Evolutionary conservation across 2,329 filamentous ascomycete species (phyloP), one percentile per base, ranked within the genome.

Genomic region (Penicillium crustosum): DNA sequence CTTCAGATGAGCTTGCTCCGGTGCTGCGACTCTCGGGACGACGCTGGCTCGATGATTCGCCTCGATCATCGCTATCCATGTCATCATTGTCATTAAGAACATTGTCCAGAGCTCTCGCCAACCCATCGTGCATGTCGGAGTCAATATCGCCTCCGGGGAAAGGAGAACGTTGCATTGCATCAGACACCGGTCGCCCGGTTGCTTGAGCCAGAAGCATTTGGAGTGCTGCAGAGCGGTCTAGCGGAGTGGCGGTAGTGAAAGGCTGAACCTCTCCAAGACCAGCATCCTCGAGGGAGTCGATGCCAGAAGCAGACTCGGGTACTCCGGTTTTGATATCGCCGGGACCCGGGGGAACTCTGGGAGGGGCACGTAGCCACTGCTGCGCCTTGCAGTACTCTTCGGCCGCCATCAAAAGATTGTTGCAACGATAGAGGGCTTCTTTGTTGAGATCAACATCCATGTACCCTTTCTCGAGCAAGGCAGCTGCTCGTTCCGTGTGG

Each of bases 401-500:
- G 7, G 91, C 86, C 27, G 80, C 77, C 2, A 77, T 72, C 5
- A 75, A 67, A 53, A 83, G 83, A 55, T 91, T 90, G 68, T 91
- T 89, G 67, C 90, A 90, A 54, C 93, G 86, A 72, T 91, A 97
- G 0, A 94, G 78, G 31, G 90, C 92, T 74, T 97, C 93, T 33
- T 84, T 82, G 7, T 84, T 88, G 52, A 97, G 79, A 13, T 85
- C 83, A 43, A 83, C 78, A 21, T 86, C 65, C 17, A 57, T 80
- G 58, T 79, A 85, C 1, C 81, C 81, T 54, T 79, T 78, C 9
- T 81, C 78, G 29, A 75, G 69, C 15, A 80, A 64, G 10, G 68
- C 60, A 23, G 72, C 75, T 19, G 86, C 68, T 29, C 77, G 78
- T 0, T 84, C 81, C 13, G 67, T 68, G 57, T 79, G 81, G 27